Base-by-base conservation (phyloP, 352 stramenopile species). In the Globisporangium rhizosaccharum region DNA sequence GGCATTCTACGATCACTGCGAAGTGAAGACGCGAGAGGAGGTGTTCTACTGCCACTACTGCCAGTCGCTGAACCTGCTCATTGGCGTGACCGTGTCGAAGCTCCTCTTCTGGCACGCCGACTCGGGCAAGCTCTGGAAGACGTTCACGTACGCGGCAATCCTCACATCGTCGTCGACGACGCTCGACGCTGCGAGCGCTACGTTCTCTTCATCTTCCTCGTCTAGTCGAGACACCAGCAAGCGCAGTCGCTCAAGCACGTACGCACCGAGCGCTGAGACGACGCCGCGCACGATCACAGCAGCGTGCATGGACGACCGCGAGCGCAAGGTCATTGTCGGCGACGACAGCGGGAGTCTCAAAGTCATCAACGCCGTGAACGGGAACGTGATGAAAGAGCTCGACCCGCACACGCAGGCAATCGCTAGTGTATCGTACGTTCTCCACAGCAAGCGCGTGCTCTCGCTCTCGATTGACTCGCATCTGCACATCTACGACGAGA, bases 301-400 rank as follows among this genome's bases (percentile, higher is more conserved):
- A 1, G 75, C 79, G n/a, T 94, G 82, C 52, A 65, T 96, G 12
- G 86, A 96, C 62, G 84, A 96, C 47, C 75, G 84, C 1, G 79
- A 92, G 60, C 70, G 86, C 1, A 94, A 96, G 58, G 57, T 94
- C 20, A 75, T 96, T 39, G 47, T 94, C 3, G 86, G 86, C 12
- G 81, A 94, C 52, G 82, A 93, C 42, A 59, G 61, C 0, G 86
- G 86, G 1, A 66, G 70, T 12, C 65, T 94, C 37, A 76, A 81
- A 36, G 73, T 96, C 17, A 58, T 91, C 12, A 96, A 94, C 49
- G 53, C 73, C 23, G 72, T 88, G 18, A 94, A 94, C 44, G 84
- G 86, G 42, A 89, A 86, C 50, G 70, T 92, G 26, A 94, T 92
- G 75, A 96, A 96, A 58, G 72, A 85, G 57, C 64, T 90, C 36